Evolutionary conservation across 352 stramenopile species (phyloP), one percentile per base, ranked within the genome.

Genomic region (Phytophthora macrochlamydospora): DNA sequence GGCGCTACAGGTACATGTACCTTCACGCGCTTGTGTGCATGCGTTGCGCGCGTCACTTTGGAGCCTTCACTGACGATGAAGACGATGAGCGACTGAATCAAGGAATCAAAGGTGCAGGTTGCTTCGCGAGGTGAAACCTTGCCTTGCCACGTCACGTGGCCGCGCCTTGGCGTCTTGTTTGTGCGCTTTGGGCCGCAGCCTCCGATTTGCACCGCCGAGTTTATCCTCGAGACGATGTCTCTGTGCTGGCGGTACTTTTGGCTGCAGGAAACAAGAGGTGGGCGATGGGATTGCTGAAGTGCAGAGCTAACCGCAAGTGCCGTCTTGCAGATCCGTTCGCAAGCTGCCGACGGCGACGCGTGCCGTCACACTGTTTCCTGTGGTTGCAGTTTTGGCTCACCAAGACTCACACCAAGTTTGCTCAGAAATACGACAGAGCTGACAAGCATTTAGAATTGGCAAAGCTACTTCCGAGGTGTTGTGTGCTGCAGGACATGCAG

Each of bases 101-200:
- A 49, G 13, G 43, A n/a, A 5, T 5, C 14, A 24, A n/a, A 49
- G 29, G 13, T 28, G 40, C 8, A 18, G 9, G 8, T 46, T 46
- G 40, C 43, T 49, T 49, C 8, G 43, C 18, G 18, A 24, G 18
- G 18, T 24, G 18, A 24, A 24, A 24, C 18, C 18, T 24, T 24
- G 18, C 12, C 43, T 8, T 29, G 43, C 14, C 43, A 29, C 7
- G 43, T 46, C 43, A 49, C 43, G 9, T 49, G 31, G 35, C 63
- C 58, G 46, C 52, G 48, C 40, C 65, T 59, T 64, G 24, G 52
- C 13, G 59, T n/a, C 58, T 60, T 72, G 38, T 60, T 69, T 69
- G 55, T 65, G 65, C 38, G 33, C 56, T 60, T 51, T 63, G 52
- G 53, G 68, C 65, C 65, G 32, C 59, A 68, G 52, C 48, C n/a